Evolutionary conservation across 495 filamentous ascomycete genomes (phyloP).

Genomic region (Aspergillus olivimuriae): DNA sequence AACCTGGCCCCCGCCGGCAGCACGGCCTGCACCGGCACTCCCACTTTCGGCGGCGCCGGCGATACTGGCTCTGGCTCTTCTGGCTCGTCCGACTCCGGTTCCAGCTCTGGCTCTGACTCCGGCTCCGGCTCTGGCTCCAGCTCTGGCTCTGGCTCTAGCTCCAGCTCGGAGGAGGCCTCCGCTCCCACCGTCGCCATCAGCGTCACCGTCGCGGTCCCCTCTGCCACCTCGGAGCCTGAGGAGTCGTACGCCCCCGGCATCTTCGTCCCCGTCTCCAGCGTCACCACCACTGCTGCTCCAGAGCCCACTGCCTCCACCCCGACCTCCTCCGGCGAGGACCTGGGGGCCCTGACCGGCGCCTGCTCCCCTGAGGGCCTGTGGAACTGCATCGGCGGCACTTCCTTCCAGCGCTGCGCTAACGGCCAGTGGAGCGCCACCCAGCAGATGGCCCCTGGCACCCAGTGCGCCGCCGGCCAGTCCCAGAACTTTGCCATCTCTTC

Average conservation of each 20-base stretch:
- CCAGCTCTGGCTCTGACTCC: conserved; percentile 3
- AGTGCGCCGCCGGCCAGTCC: conserved; percentile 49
- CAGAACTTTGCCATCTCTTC: conserved; percentile 33
- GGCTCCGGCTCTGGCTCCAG: conserved; percentile 6
- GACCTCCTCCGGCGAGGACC: conserved; percentile 7
- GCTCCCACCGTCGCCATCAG: conserved; percentile 6
- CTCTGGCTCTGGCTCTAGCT: conserved; percentile 12
- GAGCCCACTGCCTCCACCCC: conserved; percentile 8
- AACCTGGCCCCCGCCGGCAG: conserved; percentile 24
- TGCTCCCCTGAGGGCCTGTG: conserved; percentile 42
- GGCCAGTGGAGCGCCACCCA: conserved; percentile 52
- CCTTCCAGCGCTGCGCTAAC: conserved; percentile 56
- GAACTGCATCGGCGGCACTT: conserved; percentile 58
- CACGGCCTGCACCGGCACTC: conserved; percentile 27
- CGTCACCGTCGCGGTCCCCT: conserved; percentile 14
- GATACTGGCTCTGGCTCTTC: conserved; percentile 8
- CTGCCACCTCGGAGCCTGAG: conserved; percentile 21
- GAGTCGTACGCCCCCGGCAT: conserved; percentile 15
- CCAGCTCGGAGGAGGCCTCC: conserved; percentile 4
- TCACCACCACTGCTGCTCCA: conserved; percentile 10
- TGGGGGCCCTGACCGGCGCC: conserved; percentile 27
- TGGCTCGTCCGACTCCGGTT: conserved; percentile 10
- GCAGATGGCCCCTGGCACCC: conserved; percentile 51
- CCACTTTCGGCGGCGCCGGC: conserved; percentile 24
- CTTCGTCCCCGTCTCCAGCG: conserved; percentile 9